Percentiles rank a stretch among this genome's conserved stretches.
Conservation (phyloP, 1,284 basidiomycete genomes). For the Melampsora larici-populina region DNA sequence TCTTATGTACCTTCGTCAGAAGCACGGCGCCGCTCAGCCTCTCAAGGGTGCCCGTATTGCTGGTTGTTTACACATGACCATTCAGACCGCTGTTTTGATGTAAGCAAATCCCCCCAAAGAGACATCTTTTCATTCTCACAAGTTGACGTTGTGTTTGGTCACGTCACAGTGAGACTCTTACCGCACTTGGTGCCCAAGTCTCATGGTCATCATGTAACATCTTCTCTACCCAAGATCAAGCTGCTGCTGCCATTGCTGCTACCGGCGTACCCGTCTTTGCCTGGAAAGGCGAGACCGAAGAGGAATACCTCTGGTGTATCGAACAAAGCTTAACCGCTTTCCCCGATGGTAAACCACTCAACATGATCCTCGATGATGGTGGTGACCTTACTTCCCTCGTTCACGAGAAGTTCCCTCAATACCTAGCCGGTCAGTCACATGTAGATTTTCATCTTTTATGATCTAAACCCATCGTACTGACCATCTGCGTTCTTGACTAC, state of each 20-base stretch:
- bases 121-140: not conserved
- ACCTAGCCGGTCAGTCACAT: constrained; percentile 63
- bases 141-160: not conserved
- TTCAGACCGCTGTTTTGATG: constrained; percentile 66
- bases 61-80: constrained; percentile 97
- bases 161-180: constrained; percentile 82
- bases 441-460: not conserved
- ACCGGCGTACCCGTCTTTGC: constrained; percentile 98
- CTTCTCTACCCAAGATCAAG: constrained; percentile 97
- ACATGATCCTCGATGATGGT: constrained; percentile 99
- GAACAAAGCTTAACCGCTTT: constrained; percentile 83
- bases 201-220: constrained; percentile 99
- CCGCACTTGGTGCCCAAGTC: constrained; percentile 91
- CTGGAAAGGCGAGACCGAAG: constrained; percentile 99
- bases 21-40: constrained; percentile 79
- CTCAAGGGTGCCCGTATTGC: constrained; percentile 94
- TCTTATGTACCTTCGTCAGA: constrained; percentile 52
- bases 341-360: constrained; percentile 71
- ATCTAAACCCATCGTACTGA: too few species aligned
- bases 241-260: constrained; percentile 94
- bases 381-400: constrained; percentile 94
- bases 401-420: constrained; percentile 93
- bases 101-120: constrained; percentile 46
- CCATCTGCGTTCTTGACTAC: not conserved
- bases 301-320: constrained; percentile 98